Evolutionary conservation across 306 rosid species (phyloP).

Genomic region (Styphnolobium japonicum): DNA sequence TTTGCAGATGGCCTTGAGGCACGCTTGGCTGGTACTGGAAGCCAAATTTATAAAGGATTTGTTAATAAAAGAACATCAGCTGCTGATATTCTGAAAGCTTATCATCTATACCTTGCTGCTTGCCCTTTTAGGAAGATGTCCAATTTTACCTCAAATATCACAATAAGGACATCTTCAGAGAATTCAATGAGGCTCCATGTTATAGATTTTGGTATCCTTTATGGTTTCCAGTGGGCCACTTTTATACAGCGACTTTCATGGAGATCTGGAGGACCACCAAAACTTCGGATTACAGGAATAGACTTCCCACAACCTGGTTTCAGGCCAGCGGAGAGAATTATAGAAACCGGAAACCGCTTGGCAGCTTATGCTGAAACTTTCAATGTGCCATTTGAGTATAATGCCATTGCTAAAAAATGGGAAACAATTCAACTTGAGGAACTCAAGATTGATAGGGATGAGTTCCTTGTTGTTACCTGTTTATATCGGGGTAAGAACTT

Average conservation of each 20-base stretch:
- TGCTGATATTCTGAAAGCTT: constrained; percentile 74
- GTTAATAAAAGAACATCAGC: constrained; percentile 67
- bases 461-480: constrained; percentile 71
- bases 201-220: constrained; percentile 89
- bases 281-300: constrained; percentile 84
- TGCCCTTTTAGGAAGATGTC: constrained; percentile 82
- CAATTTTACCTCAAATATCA: constrained; percentile 59
- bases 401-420: constrained; percentile 86
- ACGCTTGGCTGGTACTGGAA: constrained; percentile 95
- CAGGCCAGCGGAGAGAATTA: constrained; percentile 89
- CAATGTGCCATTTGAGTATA: constrained; percentile 75
- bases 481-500: constrained; percentile 74
- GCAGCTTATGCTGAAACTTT: constrained; percentile 75
- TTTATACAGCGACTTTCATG: constrained; percentile 59
- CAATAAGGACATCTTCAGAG: constrained; percentile 39
- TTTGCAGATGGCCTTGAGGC: constrained; percentile 97
- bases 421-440: constrained; percentile 79
- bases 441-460: constrained; percentile 74
- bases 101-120: constrained; percentile 78
- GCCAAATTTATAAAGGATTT: constrained; percentile 90
- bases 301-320: constrained; percentile 96
- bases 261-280: constrained; percentile 75
- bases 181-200: constrained; percentile 63
- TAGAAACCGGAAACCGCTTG: constrained; percentile 87
- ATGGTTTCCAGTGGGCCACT: constrained; percentile 98